phyloP scores from a whole-genome alignment of 768 basidiomycete species.

The Termitomyces sp. region DNA sequence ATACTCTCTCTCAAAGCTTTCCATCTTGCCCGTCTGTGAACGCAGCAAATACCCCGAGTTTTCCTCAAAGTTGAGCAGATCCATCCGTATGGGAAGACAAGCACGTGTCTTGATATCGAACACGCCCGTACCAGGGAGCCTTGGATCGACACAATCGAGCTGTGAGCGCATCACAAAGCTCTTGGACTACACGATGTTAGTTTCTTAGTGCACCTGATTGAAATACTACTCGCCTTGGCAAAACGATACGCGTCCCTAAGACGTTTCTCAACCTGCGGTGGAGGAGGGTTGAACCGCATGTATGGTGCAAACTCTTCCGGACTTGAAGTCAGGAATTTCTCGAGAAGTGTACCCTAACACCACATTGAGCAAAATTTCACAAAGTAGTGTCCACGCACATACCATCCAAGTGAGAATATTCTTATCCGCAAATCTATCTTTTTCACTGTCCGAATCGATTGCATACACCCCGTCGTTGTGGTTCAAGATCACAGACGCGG shows the following conservation, averaged over 20 bases:
- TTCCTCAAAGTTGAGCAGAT: conserved; percentile 79
- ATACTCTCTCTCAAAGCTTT: conserved; percentile 91
- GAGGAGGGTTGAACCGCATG: conserved; percentile 32
- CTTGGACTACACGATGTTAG: conserved; percentile 31
- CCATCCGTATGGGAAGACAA: conserved; percentile 75
- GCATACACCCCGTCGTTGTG: conserved; percentile 63
- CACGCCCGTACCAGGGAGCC: conserved; percentile 84
- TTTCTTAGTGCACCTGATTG: too few species aligned
- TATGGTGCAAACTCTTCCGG: conserved; percentile 57
- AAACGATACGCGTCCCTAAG: conserved; percentile 80
- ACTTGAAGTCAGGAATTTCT: conserved; percentile 77
- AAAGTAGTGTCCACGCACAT: conserved; percentile 12
- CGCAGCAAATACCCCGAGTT: conserved; percentile 77
- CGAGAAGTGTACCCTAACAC: conserved; percentile 76
- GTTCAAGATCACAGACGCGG: conserved; percentile 63
- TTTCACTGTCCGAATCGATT: conserved; percentile 49
- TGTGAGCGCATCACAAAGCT: conserved; percentile 91
- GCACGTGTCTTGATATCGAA: conserved; percentile 98
- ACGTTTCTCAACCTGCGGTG: conserved; percentile 17
- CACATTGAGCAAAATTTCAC: background rate
- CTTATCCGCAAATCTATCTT: conserved; percentile 41
- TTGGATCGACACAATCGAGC: conserved; percentile 77
- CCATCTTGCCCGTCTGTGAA: conserved; percentile 50
- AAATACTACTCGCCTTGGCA: conserved; percentile 53
- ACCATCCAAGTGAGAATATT: conserved; percentile 80